Base-by-base conservation (phyloP, 2,329 filamentous ascomycete genomes). In the Clarireedia homoeocarpa region DNA sequence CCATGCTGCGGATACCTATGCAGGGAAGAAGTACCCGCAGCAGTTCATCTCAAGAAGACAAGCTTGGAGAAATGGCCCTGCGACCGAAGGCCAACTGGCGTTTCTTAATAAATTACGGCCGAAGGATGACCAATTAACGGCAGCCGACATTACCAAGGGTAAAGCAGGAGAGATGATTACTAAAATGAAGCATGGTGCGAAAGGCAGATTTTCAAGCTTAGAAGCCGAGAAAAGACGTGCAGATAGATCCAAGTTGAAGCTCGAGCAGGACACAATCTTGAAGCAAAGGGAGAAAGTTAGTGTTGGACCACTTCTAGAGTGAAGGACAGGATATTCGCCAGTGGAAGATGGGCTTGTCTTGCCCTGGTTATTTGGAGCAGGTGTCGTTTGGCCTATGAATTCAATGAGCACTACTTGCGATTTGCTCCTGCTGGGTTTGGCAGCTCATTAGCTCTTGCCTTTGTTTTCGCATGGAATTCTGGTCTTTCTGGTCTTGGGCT, bases 151-250 rank as follows among this genome's bases (percentile, higher is more conserved):
- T 57, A 91, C 81, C 14, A 94, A 91, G 67, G 92, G 92, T 6
- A 83, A 83, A 67, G 91, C 91, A 4, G 80, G 80, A 4, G 91
- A 96, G 69, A 91, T 95, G 86, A 95, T 97, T 61, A 95, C 89
- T 6, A 95, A 95, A 71, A 68, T 96, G 59, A 92, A 86, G 70
- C 88, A 94, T 68, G 92, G 92, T 0, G 89, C 88, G 1, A 81
- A 75, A 70, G 88, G 72, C 60, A 82, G 73, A 73, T 90, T 80
- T 67, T 74, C 76, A 26, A 75, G 66, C 36, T 71, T 81, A 56
- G 76, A 79, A 65, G 74, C 72, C 0, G 73, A 77, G 53, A 83
- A 78, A 67, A 79, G 75, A 45, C 78, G 77, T 51, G 72, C 68
- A 38, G 71, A 74, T 50, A 76, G 66, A 58, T 67, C 73, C 39